Conservation (phyloP, 2,329 filamentous ascomycete genomes). For the Colletotrichum gigasporum region DNA sequence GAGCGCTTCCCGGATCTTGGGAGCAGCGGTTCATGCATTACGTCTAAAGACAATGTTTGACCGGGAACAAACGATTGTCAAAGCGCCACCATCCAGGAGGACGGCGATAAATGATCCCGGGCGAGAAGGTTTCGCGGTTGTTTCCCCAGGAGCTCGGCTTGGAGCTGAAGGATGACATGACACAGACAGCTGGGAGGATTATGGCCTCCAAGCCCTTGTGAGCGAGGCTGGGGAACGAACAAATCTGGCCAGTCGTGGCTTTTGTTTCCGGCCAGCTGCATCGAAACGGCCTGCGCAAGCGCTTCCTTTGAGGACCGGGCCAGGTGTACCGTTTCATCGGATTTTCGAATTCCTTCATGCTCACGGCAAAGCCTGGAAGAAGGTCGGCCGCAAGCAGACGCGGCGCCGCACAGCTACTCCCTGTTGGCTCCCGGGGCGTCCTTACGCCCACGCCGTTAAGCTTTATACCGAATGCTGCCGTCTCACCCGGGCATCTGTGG, state of each 20-base stretch:
- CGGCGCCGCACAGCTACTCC: not conserved
- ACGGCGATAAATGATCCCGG: slow-evolving; percentile 6
- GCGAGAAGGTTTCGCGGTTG: slow-evolving; percentile 12
- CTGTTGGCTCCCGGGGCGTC: not conserved
- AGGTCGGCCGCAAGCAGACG: not conserved
- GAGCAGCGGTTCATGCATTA: slow-evolving; percentile 15
- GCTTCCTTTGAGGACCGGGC: not conserved
- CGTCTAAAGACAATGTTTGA: not conserved
- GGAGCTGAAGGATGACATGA: not conserved
- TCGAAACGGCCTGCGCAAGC: not conserved
- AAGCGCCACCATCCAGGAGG: slow-evolving; percentile 8
- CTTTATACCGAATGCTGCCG: not conserved
- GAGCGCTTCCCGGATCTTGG: not conserved
- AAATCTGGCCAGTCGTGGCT: not conserved
- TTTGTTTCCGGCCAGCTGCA: not conserved
- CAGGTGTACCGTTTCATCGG: not conserved
- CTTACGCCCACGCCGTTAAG: not conserved
- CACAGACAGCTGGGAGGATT: not conserved
- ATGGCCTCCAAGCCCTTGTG: not conserved
- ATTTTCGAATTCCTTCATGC: not conserved
- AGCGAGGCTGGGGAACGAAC: not conserved
- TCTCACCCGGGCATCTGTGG: not conserved
- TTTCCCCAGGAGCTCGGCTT: slow-evolving; percentile 24
- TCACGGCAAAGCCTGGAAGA: not conserved
- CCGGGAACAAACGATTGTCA: not conserved